A percentile compares a stretch with the other conserved stretches of the same genome.
Evolutionary conservation across 2,329 filamentous ascomycete species (phyloP).

Genomic region (Aspergillus sp.): DNA sequence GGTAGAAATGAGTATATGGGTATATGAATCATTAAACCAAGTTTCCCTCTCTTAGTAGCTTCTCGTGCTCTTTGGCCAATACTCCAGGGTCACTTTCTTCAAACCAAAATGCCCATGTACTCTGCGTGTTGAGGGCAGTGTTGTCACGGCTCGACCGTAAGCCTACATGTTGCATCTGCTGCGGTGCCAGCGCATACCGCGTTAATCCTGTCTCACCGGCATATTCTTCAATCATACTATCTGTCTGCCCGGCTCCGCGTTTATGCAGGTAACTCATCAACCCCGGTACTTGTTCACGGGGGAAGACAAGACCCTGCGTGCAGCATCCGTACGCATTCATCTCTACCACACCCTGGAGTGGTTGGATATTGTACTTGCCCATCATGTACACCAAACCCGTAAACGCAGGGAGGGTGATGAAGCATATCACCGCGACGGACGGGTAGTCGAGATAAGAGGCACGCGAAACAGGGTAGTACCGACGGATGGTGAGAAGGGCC

Average conservation of each 20-base stretch:
- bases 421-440: constrained; percentile 13
- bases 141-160: constrained; percentile 20
- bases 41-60: constrained; percentile 1
- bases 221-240: constrained; percentile 22
- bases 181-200: constrained; percentile 14
- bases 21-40: no score
- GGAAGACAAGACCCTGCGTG: constrained; percentile 29
- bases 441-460: constrained; percentile 8
- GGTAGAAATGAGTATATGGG: no score
- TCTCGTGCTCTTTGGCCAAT: constrained; percentile 14
- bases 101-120: constrained; percentile 24
- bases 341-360: constrained; percentile 17
- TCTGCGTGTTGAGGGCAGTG: constrained; percentile 19
- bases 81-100: constrained; percentile 16
- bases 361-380: constrained; percentile 20
- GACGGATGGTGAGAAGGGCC: constrained; percentile 10
- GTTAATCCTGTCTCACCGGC: constrained; percentile 9
- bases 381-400: constrained; percentile 18
- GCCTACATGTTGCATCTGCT: constrained; percentile 24
- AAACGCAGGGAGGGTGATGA: constrained; percentile 17
- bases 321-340: constrained; percentile 28
- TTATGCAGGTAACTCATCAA: constrained; percentile 12
- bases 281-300: constrained; percentile 12
- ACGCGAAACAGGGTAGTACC: constrained; percentile 3
- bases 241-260: constrained; percentile 16